Percentiles rank a stretch among this genome's conserved stretches.
Conservation (phyloP, 176 grass and related monocot genomes). For the Aegilops tauschii region DNA sequence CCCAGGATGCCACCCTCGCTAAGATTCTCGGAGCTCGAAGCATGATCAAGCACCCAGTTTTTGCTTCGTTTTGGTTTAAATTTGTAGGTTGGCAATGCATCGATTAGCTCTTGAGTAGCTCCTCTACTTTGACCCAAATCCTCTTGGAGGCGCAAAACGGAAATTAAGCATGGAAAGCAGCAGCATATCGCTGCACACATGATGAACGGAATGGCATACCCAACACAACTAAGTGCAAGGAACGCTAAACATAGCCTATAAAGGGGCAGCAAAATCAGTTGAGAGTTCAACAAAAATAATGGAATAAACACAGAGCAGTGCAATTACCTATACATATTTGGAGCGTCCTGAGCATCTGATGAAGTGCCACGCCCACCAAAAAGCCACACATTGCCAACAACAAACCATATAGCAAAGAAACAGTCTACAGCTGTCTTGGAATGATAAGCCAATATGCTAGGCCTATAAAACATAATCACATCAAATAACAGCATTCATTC, state of each 20-base stretch:
- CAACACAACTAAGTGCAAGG: constrained; percentile 90
- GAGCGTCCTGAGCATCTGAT: constrained; percentile 65
- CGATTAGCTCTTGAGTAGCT: constrained; percentile 77
- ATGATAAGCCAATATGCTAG: constrained; percentile 76
- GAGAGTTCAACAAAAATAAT: constrained; percentile 19
- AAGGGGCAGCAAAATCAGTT: constrained; percentile 27
- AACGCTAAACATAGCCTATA: constrained; percentile 90
- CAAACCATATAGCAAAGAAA: constrained; percentile 99
- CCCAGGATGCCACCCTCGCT: constrained; percentile 80
- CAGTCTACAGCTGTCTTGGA: constrained; percentile 91
- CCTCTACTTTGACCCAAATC: constrained; percentile 77
- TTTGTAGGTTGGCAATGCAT: constrained; percentile 83
- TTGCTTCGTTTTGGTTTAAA: constrained; percentile 81
- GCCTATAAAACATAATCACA: constrained; percentile 47
- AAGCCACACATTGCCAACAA: constrained; percentile 99
- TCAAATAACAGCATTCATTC: constrained; percentile 13
- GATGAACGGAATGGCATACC: constrained; percentile 96
- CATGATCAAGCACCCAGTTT: constrained; percentile 59
- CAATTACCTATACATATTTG: constrained; percentile 85
- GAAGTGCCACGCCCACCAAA: constrained; percentile 82
- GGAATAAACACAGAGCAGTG: constrained; percentile 24
- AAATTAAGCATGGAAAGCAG: constrained; percentile 96
- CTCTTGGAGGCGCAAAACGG: constrained; percentile 79
- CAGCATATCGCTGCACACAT: constrained; percentile 93
- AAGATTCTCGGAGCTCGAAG: constrained; percentile 46